Evolutionary conservation across 495 filamentous ascomycete species (phyloP), one percentile per base, ranked within the genome.

Genomic region (Talaromyces stipitatus): DNA sequence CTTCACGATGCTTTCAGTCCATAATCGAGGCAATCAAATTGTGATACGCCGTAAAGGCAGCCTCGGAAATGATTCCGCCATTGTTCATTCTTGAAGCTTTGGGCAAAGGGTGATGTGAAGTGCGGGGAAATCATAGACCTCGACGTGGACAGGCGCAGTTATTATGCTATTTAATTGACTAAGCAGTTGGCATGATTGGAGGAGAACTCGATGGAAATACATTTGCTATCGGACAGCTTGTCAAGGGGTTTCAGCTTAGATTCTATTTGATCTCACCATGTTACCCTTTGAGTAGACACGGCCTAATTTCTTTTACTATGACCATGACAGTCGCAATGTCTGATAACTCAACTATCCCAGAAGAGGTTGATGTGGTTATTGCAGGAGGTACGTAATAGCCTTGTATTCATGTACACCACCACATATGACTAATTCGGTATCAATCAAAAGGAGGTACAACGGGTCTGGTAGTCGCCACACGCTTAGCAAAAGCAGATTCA

Each of bases 391-490:
- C 9, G 36, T 41, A 41, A n/a, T n/a, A n/a, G n/a, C n/a, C n/a
- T n/a, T n/a, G 36, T 20, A 41, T 9, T 6, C 12, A 36, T 16
- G 4, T 18, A 16, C 16, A 41, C 11, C 18, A n/a, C 36, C 36
- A 41, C 18, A 8, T 2, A 41, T 9, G 36, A 41, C 36, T 41
- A 7, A 41, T 41, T 16, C 1, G 5, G 2, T 18, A n/a, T n/a
- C n/a, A n/a, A n/a, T n/a, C n/a, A 16, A n/a, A 16, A 56, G 58
- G 58, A 20, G 58, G 58, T 22, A 59, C 58, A 23, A 53, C 58
- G 3, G 58, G 50, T 26, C 16, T 51, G 23, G 41, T 59, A 24
- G 52, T 59, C 47, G 58, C 58, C 12, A 32, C 50, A 14, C 50
- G 58, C 18, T 36, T 59, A 27, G 51, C 48, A 26, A 46, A 55